Base-by-base conservation (phyloP, 1,139 yeast genomes). In the Saccharomyces uvarum region DNA sequence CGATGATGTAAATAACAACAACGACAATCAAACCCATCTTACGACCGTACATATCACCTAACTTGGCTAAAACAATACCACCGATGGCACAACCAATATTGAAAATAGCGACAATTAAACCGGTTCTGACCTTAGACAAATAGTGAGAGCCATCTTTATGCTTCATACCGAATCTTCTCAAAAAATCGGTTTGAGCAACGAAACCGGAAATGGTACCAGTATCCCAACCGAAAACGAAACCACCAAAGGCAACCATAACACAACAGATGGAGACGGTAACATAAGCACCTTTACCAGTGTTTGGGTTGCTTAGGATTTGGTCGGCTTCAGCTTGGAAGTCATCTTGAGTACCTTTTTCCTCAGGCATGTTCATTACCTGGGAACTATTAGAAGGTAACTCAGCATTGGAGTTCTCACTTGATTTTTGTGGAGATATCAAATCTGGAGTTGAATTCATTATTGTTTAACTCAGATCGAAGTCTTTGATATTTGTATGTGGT, bases 191-290 rank as follows among this genome's bases (percentile, higher is more conserved):
- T 88, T 84, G 84, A 67, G 83, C 83, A 67, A 86, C 78, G 63
- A 86, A 82, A 66, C 95, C 95, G 41, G 86, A 80, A 68, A 84
- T 84, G 63, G 88, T 82, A 73, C 89, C 89, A 26, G 89, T 84
- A 72, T 84, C 89, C 79, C 83, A 84, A 61, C 89, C 89, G 65
- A 77, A 84, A 58, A 83, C 81, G 65, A 81, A 76, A 68, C 88
- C 88, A 72, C 85, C 87, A 61, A 82, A 80, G 57, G 86, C 85
- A 54, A 75, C 81, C 75, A 66, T 74, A 69, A 62, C 71, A 71
- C 77, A 75, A 46, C 72, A 65, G 50, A 68, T 56, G 9, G 67
- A 61, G 61, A 78, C 77, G 51, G 78, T 74, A 69, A 76, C 52
- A 46, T 58, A 59, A 32, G 60, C 63, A 32, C 52, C 42, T 24